Evolutionary conservation across 257 asterid species (phyloP).

Genomic region (Pogostemon cablin): DNA sequence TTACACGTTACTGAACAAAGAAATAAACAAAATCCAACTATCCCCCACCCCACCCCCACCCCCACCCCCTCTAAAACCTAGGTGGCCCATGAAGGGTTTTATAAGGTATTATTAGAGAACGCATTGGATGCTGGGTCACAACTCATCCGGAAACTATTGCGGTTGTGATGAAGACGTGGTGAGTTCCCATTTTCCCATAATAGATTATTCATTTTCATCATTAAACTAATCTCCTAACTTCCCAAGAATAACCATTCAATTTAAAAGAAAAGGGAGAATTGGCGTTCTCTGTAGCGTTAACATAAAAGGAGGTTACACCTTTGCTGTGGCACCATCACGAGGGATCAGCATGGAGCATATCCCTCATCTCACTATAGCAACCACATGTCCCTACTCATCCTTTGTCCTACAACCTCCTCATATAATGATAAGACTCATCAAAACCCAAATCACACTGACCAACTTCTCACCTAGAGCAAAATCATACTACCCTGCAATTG

Average conservation of each 20-base stretch:
- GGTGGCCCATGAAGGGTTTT: neutral
- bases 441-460: too few species aligned
- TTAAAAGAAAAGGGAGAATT: neutral
- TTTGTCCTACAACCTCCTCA: too few species aligned
- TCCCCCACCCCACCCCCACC: too few species aligned
- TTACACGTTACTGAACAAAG: too few species aligned
- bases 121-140: neutral
- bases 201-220: neutral
- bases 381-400: neutral
- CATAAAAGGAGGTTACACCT: neutral
- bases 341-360: neutral
- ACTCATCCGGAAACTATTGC: neutral
- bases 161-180: neutral
- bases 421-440: too few species aligned
- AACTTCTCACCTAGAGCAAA: too few species aligned
- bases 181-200: neutral
- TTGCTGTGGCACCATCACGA: neutral
- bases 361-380: neutral
- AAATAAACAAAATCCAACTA: too few species aligned
- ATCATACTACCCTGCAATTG: neutral
- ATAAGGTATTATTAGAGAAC: neutral
- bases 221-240: neutral
- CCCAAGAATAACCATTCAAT: neutral
- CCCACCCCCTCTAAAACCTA: neutral
- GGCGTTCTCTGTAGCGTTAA: neutral